phyloP scores from a whole-genome alignment of 176 grass and related monocot genomes.

The Ampelocalamus luodianensis region DNA sequence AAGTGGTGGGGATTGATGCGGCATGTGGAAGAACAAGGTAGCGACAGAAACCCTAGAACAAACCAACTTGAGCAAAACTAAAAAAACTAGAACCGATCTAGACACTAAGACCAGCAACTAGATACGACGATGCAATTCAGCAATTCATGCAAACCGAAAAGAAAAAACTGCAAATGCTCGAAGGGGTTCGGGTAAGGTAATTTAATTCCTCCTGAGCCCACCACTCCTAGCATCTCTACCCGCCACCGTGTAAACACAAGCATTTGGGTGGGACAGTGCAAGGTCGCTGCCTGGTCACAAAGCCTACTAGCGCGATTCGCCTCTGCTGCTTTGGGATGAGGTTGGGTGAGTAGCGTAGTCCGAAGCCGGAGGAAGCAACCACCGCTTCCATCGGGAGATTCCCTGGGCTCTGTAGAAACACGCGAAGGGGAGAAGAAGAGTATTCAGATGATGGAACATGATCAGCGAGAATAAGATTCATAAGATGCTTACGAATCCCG shows the following conservation, averaged over 20 bases:
- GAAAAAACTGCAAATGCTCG: too few species aligned
- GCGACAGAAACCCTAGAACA: too few species aligned
- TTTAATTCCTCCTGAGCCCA: not conserved
- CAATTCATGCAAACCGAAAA: too few species aligned
- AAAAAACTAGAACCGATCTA: too few species aligned
- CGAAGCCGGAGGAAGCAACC: not conserved
- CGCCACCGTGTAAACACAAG: not conserved
- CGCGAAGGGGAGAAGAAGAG: too few species aligned
- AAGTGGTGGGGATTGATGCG: too few species aligned
- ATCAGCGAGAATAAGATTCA: not conserved
- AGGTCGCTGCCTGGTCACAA: not conserved
- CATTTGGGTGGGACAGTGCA: not conserved
- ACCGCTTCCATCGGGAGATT: slow-evolving; percentile 29
- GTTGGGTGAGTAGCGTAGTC: not conserved
- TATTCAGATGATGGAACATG: not conserved
- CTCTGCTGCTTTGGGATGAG: not conserved
- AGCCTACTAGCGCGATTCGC: not conserved
- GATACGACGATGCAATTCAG: too few species aligned
- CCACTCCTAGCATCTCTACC: not conserved
- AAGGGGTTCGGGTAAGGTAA: too few species aligned
- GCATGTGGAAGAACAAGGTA: too few species aligned
- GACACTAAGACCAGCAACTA: too few species aligned
- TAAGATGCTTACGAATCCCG: not conserved
- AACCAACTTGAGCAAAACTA: too few species aligned
- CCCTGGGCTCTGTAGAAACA: not conserved